Evolutionary conservation across 1,284 basidiomycete species (phyloP).

Genomic region (Xerocomus amazonicus): DNA sequence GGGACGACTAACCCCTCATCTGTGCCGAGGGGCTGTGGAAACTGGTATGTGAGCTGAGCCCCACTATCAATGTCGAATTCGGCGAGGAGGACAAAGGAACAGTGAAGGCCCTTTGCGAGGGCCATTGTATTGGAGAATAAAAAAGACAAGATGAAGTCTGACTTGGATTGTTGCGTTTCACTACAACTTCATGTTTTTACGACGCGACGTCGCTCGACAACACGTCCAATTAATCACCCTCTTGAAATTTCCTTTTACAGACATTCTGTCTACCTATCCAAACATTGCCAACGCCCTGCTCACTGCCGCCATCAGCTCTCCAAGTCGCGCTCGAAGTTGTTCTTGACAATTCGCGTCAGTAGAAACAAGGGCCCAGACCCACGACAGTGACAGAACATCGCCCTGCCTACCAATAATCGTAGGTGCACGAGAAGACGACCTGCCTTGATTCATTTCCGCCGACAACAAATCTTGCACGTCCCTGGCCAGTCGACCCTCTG

Average conservation of each 20-base stretch:
- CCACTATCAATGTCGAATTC: slow-evolving; percentile 96
- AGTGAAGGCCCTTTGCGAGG: slow-evolving; percentile 55
- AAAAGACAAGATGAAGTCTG: not conserved
- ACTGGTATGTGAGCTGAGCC: slow-evolving; percentile 89
- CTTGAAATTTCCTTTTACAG: slow-evolving; percentile 31
- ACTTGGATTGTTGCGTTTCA: slow-evolving; percentile 4
- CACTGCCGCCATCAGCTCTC: slow-evolving; percentile 28
- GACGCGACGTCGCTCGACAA: slow-evolving; percentile 1
- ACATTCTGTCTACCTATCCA: not conserved
- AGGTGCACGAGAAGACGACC: slow-evolving; percentile 26
- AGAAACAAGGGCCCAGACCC: not conserved
- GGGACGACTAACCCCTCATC: slow-evolving; percentile 77
- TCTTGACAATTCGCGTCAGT: slow-evolving; percentile 22
- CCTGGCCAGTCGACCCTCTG: slow-evolving; percentile 15
- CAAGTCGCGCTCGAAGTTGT: slow-evolving; percentile 20
- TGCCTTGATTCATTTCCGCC: slow-evolving; percentile 40
- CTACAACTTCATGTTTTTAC: slow-evolving; percentile 13
- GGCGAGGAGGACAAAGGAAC: slow-evolving; percentile 88
- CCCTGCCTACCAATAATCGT: slow-evolving; percentile 22
- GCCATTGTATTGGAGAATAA: slow-evolving; percentile 31
- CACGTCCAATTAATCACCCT: slow-evolving; percentile 6
- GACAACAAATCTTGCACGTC: slow-evolving; percentile 25
- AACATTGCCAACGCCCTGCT: slow-evolving; percentile 28
- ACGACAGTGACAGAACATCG: slow-evolving; percentile 1
- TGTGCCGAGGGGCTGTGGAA: slow-evolving; percentile 86